phyloP scores from a whole-genome alignment of 805 yeast genomes.

The Ogataea chonburiensis region DNA sequence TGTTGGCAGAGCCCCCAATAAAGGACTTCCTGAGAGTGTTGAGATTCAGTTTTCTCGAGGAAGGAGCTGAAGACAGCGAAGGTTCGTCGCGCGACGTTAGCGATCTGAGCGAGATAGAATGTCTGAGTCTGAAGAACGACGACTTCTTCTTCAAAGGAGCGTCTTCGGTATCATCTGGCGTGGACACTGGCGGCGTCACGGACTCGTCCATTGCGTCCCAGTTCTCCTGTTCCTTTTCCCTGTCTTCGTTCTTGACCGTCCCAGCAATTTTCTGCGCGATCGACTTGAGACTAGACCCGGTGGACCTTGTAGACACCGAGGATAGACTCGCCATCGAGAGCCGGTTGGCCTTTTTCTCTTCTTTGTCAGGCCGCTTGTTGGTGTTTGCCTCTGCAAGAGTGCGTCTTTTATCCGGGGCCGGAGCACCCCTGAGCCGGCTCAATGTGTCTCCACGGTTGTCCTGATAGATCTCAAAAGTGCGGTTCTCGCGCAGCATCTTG shows the following conservation, averaged over 20 bases:
- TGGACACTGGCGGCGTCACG: too few relatives aligned
- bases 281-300: constrained; percentile 23
- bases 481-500: constrained; percentile 14
- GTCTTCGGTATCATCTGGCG: too few relatives aligned
- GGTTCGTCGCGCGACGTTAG: constrained; percentile 21
- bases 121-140: constrained; percentile 27
- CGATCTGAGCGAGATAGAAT: constrained; percentile 33
- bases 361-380: constrained; percentile 14
- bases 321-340: constrained; percentile 20
- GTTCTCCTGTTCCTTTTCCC: not conserved
- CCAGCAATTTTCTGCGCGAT: constrained; percentile 25
- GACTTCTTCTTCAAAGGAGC: constrained; percentile 21
- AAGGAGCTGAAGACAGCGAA: constrained; percentile 15
- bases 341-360: constrained; percentile 14
- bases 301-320: constrained; percentile 23
- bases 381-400: constrained; percentile 6
- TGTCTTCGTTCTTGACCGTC: constrained; percentile 14
- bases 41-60: constrained; percentile 13
- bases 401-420: constrained; percentile 4
- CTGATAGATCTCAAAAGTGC: constrained; percentile 3
- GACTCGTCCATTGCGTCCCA: too few relatives aligned
- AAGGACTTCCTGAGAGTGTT: constrained; percentile 21
- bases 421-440: constrained; percentile 11
- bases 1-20: constrained; percentile 18
- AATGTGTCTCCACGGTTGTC: constrained; percentile 14